Evolutionary conservation across 2,329 filamentous ascomycete species (phyloP), one percentile per base, ranked within the genome.

Genomic region (Nakataea oryzae): DNA sequence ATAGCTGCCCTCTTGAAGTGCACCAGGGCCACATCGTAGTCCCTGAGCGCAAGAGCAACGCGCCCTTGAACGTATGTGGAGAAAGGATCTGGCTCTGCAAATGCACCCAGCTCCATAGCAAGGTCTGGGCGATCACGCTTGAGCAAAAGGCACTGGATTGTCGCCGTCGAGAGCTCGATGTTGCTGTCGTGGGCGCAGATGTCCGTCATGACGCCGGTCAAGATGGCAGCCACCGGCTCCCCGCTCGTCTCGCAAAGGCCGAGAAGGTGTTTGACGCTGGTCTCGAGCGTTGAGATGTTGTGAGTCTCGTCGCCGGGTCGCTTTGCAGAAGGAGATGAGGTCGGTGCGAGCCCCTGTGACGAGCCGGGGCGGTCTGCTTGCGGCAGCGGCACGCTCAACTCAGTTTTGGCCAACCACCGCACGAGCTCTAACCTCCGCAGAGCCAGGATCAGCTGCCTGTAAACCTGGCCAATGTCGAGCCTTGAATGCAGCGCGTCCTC

Each of bases 31-130:
- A 84, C 80, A 63, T 85, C 83, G 71, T 87, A 87, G 69, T 96
- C 88, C 61, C 87, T 88, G 65, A 88, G 82, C 6, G 87, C 85
- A 41, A 97, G 78, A 66, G 85, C 83, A 59, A 96, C 81, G 32
- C 95, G 87, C 2, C 90, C 95, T 72, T 93, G 91, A 5, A 97
- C 82, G 70, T 99, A 99, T 67, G 80, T 89, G 78, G 76, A 86
- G 79, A 81, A 92, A 65, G 81, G 76, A 60, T 82, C 82, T 60
- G 81, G 78, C 26, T 78, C 76, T 64, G 80, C 79, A 68, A 86
- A 87, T 1, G 81, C 77, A 17, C 75, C 74, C 29, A 87, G 78
- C 64, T 86, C 81, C 32, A 81, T 68, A 17, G 86, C 83, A 24
- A 88, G 72, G 68, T 88, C 86, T 3, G 84, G 76, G 63, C 85